Base-by-base conservation (phyloP, 176 grass and related monocot genomes). In the Saccharum officinarum region DNA sequence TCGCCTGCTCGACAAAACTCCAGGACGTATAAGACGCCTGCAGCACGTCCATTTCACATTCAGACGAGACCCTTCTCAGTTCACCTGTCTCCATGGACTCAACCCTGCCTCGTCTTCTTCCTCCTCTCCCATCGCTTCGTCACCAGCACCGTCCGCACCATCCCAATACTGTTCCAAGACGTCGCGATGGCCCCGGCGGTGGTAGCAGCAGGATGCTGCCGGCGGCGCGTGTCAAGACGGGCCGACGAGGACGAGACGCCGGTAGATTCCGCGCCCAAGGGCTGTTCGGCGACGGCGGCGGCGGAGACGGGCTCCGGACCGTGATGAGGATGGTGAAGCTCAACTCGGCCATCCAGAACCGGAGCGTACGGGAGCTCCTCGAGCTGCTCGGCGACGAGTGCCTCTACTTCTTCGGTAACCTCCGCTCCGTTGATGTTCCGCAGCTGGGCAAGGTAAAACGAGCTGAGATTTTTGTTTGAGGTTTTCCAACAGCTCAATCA, bases 271-370 rank as follows among this genome's bases (percentile, higher is more conserved):
- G 87, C 8, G 65, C 30, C 50, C 89, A 25, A 16, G 83, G 87
- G 0, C 63, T 84, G 61, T 91, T 81, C 22, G 89, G 68, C 52
- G 40, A 38, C 7, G 82, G 79, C 23, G 18, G 67, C 47, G 18
- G 67, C 47, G 89, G 63, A 13, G 78, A 87, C 17, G 86, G 68
- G 17, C 81, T 89, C 42, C 91, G 93, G 73, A 39, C 90, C 3
- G 22, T 82, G 38, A 87, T 69, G 57, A 87, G 89, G 83, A 80
- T 87, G 17, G 69, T 91, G 49, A 93, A 75, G 83, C 77, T 98
- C 14, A 86, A 87, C 34, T 92, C 87, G 6, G 96, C 91, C n/a
- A 84, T 95, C 52, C 82, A 90, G 79, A 98, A 98, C 80, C 79
- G 78, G 69, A 92, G 91, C 60, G 28, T 91, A 34, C 89, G 83